phyloP scores from a whole-genome alignment of 2,329 filamentous ascomycete genomes.

The Leptographium galeiforme region DNA sequence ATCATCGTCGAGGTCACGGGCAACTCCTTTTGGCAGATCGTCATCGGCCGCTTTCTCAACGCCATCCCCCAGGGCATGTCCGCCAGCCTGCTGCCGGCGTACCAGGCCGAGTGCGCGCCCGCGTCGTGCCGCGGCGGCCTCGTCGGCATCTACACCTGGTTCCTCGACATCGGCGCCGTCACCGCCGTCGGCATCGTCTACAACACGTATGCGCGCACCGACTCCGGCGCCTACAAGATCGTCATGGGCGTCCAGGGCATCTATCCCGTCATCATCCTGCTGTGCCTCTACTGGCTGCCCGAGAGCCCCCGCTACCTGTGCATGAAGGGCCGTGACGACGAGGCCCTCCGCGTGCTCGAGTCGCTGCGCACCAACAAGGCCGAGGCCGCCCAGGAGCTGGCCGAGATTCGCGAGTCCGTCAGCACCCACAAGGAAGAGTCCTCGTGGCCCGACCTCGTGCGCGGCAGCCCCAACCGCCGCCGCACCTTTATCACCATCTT shows the following conservation, averaged over 20 bases:
- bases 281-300: conserved; percentile 1
- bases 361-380: neutral
- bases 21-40: conserved; percentile 2
- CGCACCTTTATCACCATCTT: conserved; percentile 3
- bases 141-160: conserved; percentile 2
- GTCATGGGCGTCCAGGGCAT: conserved; percentile 4
- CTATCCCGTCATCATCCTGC: neutral
- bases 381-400: neutral
- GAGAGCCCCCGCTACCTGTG: conserved; percentile 4
- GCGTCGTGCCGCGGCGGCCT: conserved; percentile 2
- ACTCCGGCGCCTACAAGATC: conserved; percentile 3
- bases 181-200: conserved; percentile 4
- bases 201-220: neutral
- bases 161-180: conserved; percentile 3
- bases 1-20: conserved; percentile 2
- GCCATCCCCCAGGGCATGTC: conserved; percentile 4
- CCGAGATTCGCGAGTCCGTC: neutral
- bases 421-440: neutral
- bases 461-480: neutral
- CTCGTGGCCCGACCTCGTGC: conserved; percentile 1
- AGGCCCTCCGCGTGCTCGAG: conserved; percentile 1
- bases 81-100: conserved; percentile 2
- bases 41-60: conserved; percentile 3
- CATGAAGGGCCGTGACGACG: neutral
- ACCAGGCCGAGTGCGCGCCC: conserved; percentile 3